Conservation (phyloP, 1,284 basidiomycete genomes). For the Pascua sp. region DNA sequence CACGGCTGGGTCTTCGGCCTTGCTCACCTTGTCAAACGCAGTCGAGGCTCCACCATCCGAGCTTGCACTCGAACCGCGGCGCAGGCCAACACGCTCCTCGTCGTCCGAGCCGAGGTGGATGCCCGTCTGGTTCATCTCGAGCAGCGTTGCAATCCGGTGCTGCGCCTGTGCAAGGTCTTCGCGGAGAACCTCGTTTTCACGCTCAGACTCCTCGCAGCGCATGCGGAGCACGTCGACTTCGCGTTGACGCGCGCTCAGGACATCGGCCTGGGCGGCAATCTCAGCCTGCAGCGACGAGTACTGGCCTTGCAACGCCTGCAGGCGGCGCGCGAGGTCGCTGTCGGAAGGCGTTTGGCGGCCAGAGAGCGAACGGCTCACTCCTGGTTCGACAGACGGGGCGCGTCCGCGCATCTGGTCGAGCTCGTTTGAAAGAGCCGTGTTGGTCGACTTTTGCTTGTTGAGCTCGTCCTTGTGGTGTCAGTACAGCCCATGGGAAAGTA, state of each 20-base stretch:
- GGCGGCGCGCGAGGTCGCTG: conserved; percentile 57
- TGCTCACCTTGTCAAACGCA: conserved; percentile 45
- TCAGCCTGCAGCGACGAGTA: conserved; percentile 71
- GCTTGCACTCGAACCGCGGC: conserved; percentile 18
- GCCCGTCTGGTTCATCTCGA: conserved; percentile 35
- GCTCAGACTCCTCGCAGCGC: conserved; percentile 42
- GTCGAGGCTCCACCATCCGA: conserved; percentile 37
- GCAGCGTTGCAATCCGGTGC: conserved; percentile 51
- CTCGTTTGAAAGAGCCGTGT: conserved; percentile 72
- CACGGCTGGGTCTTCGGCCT: not conserved
- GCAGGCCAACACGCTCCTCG: conserved; percentile 20
- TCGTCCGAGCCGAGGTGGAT: conserved; percentile 29
- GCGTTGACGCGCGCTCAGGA: conserved; percentile 66
- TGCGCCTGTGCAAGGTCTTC: conserved; percentile 71
- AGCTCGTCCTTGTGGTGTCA: conserved; percentile 61
- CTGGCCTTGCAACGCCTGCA: conserved; percentile 67
- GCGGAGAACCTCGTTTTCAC: conserved; percentile 56
- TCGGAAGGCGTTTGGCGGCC: conserved; percentile 76
- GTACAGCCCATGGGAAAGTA: conserved; percentile 9
- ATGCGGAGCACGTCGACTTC: conserved; percentile 63
- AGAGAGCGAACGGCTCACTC: conserved; percentile 62
- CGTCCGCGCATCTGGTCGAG: conserved; percentile 65
- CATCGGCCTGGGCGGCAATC: conserved; percentile 69
- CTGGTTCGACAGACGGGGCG: conserved; percentile 55
- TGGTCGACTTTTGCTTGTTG: conserved; percentile 78